Conservation (phyloP, 345 rosid species). For the Eutrema heterophyllum region DNA sequence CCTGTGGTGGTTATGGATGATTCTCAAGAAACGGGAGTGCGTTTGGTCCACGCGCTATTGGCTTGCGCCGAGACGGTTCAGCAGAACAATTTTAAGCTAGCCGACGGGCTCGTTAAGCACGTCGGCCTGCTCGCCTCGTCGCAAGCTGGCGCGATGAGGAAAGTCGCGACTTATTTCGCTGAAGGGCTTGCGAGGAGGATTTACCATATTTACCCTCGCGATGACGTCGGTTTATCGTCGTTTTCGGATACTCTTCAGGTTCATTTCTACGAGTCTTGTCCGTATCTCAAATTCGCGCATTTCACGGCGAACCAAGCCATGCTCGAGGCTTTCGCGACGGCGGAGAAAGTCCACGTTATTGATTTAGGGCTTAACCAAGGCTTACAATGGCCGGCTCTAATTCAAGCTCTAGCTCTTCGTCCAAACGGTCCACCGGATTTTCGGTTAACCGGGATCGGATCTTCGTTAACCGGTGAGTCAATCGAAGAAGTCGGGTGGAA, state of each 20-base stretch:
- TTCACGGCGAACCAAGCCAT: conserved; percentile 96
- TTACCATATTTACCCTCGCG: conserved; percentile 57
- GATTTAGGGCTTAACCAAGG: conserved; percentile 76
- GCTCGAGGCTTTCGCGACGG: conserved; percentile 60
- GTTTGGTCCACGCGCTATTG: conserved; percentile 74
- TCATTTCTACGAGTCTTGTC: conserved; percentile 90
- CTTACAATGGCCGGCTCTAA: conserved; percentile 93
- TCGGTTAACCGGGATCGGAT: conserved; percentile 83
- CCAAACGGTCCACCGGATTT: conserved; percentile 80
- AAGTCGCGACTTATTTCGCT: conserved; percentile 91
- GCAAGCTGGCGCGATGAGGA: conserved; percentile 83
- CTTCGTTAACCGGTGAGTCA: conserved; percentile 56
- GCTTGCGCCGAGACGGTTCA: conserved; percentile 92
- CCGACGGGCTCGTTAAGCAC: conserved; percentile 77
- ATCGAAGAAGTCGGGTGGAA: conserved; percentile 79
- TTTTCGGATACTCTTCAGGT: conserved; percentile 56
- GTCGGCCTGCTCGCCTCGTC: conserved; percentile 63
- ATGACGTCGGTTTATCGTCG: conserved; percentile 30
- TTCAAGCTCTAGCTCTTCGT: conserved; percentile 89
- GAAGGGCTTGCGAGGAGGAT: conserved; percentile 77
- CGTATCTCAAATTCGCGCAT: conserved; percentile 89
- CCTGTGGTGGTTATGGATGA: conserved; percentile 75
- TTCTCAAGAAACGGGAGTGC: conserved; percentile 81
- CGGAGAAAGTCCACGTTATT: conserved; percentile 64
- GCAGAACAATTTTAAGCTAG: conserved; percentile 51